Evolutionary conservation across 805 yeast species (phyloP).

Genomic region (Starmerella geochares): DNA sequence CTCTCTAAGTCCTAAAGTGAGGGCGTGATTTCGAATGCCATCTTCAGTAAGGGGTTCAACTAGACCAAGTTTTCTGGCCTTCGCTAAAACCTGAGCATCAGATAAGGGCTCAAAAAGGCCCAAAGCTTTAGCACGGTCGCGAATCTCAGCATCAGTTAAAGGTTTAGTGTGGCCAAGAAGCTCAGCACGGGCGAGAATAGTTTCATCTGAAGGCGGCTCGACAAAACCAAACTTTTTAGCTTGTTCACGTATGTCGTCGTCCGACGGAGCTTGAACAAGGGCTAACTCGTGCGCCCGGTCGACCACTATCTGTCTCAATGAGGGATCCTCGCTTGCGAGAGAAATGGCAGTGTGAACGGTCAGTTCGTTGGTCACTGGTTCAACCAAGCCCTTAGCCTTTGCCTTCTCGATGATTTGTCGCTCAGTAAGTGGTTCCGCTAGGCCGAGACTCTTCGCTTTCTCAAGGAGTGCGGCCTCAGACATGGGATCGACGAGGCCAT

Average conservation of each 20-base stretch:
- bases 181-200: constrained; percentile 20
- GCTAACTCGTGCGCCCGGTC: no score
- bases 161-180: constrained; percentile 25
- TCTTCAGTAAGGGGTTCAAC: no score
- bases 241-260: constrained; percentile 8
- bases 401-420: constrained; percentile 35
- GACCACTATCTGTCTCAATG: no score
- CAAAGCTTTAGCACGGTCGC: constrained; percentile 12
- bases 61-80: no score
- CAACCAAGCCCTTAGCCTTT: constrained; percentile 23
- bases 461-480: constrained; percentile 32
- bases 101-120: not conserved
- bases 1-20: no score
- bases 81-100: not conserved
- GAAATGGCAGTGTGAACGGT: no score
- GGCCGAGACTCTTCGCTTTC: constrained; percentile 57
- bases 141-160: constrained; percentile 41
- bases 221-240: constrained; percentile 18
- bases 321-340: no score
- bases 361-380: constrained; percentile 12
- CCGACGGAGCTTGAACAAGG: no score
- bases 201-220: constrained; percentile 8
- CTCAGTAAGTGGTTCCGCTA: constrained; percentile 55
- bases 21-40: no score
- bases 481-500: constrained; percentile 18